phyloP scores from a whole-genome alignment of 352 stramenopile genomes.

The Bremia lactucae region DNA sequence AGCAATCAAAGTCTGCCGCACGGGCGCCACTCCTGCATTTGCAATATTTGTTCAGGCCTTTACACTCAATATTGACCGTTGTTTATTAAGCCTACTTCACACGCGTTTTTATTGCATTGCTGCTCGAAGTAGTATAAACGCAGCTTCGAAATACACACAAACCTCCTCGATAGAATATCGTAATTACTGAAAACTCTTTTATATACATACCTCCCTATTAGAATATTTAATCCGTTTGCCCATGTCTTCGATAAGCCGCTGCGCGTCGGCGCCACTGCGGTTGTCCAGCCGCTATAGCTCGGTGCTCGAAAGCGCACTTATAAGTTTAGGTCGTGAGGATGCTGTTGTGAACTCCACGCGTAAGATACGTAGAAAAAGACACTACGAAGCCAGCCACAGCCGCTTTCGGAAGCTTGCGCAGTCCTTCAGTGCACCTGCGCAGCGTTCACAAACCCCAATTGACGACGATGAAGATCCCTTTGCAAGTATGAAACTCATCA shows the following conservation, averaged over 20 bases:
- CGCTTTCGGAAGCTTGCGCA: constrained; percentile 1
- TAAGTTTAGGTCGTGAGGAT: constrained; percentile 18
- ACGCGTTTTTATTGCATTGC: no score
- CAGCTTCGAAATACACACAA: no score
- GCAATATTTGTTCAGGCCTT: no score
- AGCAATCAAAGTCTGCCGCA: no score
- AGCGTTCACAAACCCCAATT: not conserved
- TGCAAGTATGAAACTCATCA: constrained; percentile 7
- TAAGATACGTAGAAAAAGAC: constrained; percentile 16
- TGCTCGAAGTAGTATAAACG: no score
- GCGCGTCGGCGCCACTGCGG: constrained; percentile 9
- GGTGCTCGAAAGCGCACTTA: constrained; percentile 24
- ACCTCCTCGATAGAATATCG: no score
- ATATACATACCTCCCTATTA: no score
- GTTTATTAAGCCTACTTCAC: no score
- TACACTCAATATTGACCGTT: no score
- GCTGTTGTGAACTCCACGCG: constrained; percentile 19
- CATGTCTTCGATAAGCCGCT: constrained; percentile 5
- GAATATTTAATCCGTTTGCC: no score
- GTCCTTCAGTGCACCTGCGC: constrained; percentile 2
- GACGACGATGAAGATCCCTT: constrained; percentile 22
- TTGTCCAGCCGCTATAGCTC: constrained; percentile 13
- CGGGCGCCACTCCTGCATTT: no score
- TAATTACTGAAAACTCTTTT: no score
- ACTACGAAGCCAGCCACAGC: constrained; percentile 1